Conservation (phyloP, 495 filamentous ascomycete species). For the Amorphotheca resinae region DNA sequence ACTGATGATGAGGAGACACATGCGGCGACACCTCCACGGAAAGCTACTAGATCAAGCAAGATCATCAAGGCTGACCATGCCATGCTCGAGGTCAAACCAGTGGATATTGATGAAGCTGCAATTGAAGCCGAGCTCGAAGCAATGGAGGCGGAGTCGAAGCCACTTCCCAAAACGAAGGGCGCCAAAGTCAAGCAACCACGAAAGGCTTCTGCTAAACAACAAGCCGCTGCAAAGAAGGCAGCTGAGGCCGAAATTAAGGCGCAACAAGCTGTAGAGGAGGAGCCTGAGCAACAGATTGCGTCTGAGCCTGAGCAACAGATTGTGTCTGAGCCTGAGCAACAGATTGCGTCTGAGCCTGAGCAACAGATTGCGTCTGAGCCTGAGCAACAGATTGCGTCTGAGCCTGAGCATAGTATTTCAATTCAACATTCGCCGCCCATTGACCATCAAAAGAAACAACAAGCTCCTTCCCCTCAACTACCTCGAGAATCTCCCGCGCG, state of each 20-base stretch:
- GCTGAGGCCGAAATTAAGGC: conserved; percentile 22
- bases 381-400: conserved; percentile 21
- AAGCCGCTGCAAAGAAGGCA: conserved; percentile 13
- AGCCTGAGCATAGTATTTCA: conserved; percentile 29
- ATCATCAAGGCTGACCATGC: conserved; percentile 17
- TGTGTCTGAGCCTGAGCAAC: conserved; percentile 20
- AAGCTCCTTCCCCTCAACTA: conserved; percentile 9
- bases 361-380: conserved; percentile 22
- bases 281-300: conserved; percentile 18
- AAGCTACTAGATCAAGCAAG: conserved; percentile 6
- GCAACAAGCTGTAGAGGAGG: conserved; percentile 20
- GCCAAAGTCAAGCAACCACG: conserved; percentile 16
- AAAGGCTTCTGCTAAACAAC: conserved; percentile 14
- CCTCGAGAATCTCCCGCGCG: conserved; percentile 1
- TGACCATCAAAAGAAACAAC: conserved; percentile 16
- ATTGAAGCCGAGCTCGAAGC: conserved; percentile 32
- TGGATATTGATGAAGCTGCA: conserved; percentile 32
- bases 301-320: conserved; percentile 24
- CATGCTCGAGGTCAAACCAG: conserved; percentile 31
- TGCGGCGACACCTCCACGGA: not conserved
- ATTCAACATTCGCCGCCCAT: conserved; percentile 28
- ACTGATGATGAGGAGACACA: conserved; percentile 39
- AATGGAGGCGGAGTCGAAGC: conserved; percentile 27
- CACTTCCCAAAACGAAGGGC: conserved; percentile 30
- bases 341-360: too few relatives aligned